Percentiles rank a stretch among this genome's conserved stretches.
Evolutionary conservation across 331 rosid species (phyloP).

Genomic region (Quercus lobata): DNA sequence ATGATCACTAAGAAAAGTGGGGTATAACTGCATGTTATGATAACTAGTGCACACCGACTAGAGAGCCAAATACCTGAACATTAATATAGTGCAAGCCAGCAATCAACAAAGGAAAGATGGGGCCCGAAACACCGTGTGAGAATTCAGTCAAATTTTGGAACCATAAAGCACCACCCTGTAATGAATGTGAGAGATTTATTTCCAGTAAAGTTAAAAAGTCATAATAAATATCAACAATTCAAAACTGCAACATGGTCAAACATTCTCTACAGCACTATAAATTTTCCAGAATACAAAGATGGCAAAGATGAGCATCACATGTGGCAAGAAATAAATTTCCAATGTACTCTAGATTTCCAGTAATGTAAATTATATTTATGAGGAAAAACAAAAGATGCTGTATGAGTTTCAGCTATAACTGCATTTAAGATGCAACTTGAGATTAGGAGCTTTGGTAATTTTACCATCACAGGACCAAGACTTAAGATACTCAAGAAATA

Average conservation of each 20-base stretch:
- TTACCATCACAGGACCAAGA: neutral
- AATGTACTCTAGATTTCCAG: neutral
- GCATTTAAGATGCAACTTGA: neutral
- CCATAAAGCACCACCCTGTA: constrained; percentile 95
- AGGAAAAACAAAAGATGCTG: neutral
- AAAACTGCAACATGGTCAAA: constrained; percentile 6
- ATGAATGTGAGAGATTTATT: constrained; percentile 18
- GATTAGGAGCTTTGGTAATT: neutral
- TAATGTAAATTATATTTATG: neutral
- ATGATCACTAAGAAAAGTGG: neutral
- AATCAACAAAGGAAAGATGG: constrained; percentile 68
- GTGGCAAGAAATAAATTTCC: neutral
- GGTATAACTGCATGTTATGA: neutral
- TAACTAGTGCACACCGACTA: neutral
- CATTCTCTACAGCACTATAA: constrained; percentile 3
- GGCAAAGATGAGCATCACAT: neutral
- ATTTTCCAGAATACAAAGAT: constrained; percentile 8
- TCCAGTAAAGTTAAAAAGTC: neutral
- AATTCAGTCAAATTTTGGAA: constrained; percentile 77
- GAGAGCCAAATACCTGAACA: constrained; percentile 61
- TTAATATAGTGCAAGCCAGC: constrained; percentile 70
- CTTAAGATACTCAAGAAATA: too few species aligned
- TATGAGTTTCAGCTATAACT: neutral
- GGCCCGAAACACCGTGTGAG: constrained; percentile 71
- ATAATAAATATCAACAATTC: neutral